Conservation (phyloP, 495 filamentous ascomycete species). For the Parachaetomium inaequale region DNA sequence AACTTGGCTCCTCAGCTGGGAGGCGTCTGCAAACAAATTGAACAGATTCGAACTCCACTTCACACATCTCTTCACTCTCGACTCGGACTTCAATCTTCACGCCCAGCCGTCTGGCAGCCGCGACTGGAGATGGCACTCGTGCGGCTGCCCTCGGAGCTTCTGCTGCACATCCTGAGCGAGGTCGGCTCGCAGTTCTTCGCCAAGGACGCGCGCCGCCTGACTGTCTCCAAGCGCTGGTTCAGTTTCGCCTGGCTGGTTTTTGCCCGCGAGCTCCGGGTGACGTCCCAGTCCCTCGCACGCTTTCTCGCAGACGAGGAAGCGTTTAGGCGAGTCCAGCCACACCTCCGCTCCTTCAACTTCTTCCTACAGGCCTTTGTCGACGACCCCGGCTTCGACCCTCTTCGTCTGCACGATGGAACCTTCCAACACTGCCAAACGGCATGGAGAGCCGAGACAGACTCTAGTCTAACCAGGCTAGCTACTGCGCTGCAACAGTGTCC, state of each 20-base stretch:
- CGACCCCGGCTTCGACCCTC: not conserved
- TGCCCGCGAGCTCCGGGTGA: not conserved
- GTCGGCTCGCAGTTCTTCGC: slow-evolving; percentile 2
- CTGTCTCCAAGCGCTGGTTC: slow-evolving; percentile 3
- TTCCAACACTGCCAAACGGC: too few species aligned
- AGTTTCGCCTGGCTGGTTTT: not conserved
- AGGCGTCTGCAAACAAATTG: too few species aligned
- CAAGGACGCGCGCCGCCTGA: not conserved
- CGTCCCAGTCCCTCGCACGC: not conserved
- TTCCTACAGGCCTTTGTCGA: not conserved
- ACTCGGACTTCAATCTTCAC: too few species aligned
- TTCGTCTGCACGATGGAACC: too few species aligned
- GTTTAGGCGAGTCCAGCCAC: not conserved
- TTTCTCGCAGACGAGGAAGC: not conserved
- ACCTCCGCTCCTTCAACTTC: not conserved
- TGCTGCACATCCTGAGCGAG: slow-evolving; percentile 1
- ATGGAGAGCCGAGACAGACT: not conserved
- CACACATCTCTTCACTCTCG: too few species aligned
- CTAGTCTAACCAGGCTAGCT: not conserved
- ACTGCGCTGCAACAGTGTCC: not conserved
- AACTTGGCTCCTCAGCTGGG: too few species aligned
- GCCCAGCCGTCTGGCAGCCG: too few species aligned
- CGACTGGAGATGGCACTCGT: not conserved
- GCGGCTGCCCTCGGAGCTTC: slow-evolving; percentile 5
- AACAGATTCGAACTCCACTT: too few species aligned